These are phyloP conservation scores for Gossypium trilobum DNA, from an alignment of 441 rosid species.

Conservation along the genomic window DNA sequence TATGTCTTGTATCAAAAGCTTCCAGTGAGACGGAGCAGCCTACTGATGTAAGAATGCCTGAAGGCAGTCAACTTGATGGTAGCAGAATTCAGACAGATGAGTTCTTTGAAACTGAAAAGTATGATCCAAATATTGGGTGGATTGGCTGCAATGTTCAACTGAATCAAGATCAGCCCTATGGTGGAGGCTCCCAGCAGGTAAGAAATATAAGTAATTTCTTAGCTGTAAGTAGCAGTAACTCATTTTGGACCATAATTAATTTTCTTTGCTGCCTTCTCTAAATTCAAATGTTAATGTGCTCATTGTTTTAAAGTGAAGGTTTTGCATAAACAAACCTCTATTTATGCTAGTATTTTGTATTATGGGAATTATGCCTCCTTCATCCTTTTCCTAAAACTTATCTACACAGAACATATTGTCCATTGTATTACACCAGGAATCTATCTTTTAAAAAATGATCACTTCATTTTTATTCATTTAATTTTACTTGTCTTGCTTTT, in stretches of 20 bases:
- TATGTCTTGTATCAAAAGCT: slow-evolving; percentile 55
- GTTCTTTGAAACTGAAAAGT: slow-evolving; percentile 47
- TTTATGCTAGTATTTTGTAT: neutral
- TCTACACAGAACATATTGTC: neutral
- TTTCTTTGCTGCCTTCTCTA: neutral
- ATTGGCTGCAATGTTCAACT: slow-evolving; percentile 29
- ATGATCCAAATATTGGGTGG: slow-evolving; percentile 47
- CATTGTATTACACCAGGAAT: neutral
- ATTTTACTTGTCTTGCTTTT: neutral
- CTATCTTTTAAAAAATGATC: neutral
- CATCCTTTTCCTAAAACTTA: neutral
- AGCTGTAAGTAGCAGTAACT: neutral
- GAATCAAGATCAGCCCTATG: slow-evolving; percentile 20
- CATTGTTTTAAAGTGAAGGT: neutral
- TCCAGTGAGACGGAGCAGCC: slow-evolving; percentile 22
- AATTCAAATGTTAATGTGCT: neutral
- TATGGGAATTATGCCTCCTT: neutral
- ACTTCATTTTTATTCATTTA: neutral
- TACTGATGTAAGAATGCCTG: slow-evolving; percentile 25
- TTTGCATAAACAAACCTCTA: neutral
- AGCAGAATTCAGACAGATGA: slow-evolving; percentile 34
- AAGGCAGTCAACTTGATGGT: slow-evolving; percentile 24
- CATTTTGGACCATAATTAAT: neutral
- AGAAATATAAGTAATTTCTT: neutral
- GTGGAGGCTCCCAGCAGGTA: slow-evolving; percentile 31